These are phyloP conservation scores for Mucor lusitanicus DNA, from an alignment of 371 early-diverging fungal genomes.

Conservation along the genomic window DNA sequence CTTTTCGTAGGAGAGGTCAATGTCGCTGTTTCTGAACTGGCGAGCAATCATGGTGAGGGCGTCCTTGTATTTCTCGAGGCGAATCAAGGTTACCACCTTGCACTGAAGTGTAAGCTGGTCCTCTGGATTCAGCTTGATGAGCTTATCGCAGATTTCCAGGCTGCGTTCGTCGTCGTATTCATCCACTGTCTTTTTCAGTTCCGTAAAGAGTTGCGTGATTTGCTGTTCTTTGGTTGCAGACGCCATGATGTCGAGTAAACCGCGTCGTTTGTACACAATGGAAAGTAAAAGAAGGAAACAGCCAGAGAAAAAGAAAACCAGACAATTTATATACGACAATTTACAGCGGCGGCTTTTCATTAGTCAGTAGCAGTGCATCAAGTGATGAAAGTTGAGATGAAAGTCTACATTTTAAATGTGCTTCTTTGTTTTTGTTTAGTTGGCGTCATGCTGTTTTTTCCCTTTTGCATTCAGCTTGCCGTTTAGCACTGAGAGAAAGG, in stretches of 20 bases:
- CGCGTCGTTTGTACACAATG: neutral
- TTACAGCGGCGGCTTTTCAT: neutral
- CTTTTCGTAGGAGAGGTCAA: conserved; percentile 60
- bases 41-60: conserved; percentile 59
- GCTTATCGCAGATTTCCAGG: conserved; percentile 40
- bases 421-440: conserved; percentile 3
- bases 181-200: conserved; percentile 32
- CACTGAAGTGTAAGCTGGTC: conserved; percentile 61
- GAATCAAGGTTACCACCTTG: conserved; percentile 69
- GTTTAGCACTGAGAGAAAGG: neutral
- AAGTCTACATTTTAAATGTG: neutral
- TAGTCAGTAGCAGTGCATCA: too few species aligned
- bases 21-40: conserved; percentile 39
- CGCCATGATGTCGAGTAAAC: conserved; percentile 4
- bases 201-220: conserved; percentile 27
- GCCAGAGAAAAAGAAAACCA: neutral
- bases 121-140: conserved; percentile 49
- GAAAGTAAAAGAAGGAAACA: neutral
- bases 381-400: neutral
- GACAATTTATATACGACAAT: neutral
- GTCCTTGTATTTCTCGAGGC: conserved; percentile 68
- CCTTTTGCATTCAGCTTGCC: conserved; percentile 14
- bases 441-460: conserved; percentile 1
- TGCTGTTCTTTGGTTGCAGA: conserved; percentile 31
- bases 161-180: conserved; percentile 41